These are phyloP conservation scores for Thermomyces lanuginosus DNA, from an alignment of 2,329 filamentous ascomycete genomes.

Conservation along the genomic window DNA sequence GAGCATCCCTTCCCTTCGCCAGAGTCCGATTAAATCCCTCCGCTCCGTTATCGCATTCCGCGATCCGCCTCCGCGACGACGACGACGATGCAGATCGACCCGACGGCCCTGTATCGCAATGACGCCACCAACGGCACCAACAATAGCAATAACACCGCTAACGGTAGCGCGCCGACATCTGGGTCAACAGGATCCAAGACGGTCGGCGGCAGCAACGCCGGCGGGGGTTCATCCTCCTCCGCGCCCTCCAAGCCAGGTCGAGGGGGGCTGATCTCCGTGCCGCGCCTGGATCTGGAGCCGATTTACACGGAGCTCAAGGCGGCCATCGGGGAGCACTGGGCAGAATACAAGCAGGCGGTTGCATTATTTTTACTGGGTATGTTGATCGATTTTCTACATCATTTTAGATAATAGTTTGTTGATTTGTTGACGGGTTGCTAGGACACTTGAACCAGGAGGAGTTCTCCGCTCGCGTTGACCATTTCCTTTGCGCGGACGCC, in stretches of 20 bases:
- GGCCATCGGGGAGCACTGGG: slow-evolving; percentile 43
- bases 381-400: slow-evolving; percentile 5
- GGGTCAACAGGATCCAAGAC: slow-evolving; percentile 17
- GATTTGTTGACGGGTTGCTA: slow-evolving; percentile 11
- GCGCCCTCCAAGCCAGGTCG: slow-evolving; percentile 30
- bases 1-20: too few relatives aligned
- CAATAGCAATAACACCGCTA: too few relatives aligned
- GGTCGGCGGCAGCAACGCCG: too few relatives aligned
- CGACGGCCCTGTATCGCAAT: slow-evolving; percentile 27
- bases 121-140: too few relatives aligned
- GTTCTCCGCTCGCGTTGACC: slow-evolving; percentile 39
- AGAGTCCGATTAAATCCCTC: too few relatives aligned
- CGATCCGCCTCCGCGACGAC: too few relatives aligned
- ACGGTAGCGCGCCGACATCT: slow-evolving; percentile 18
- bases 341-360: slow-evolving; percentile 42
- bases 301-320: slow-evolving; percentile 46
- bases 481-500: slow-evolving; percentile 37
- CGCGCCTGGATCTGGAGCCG: slow-evolving; percentile 46
- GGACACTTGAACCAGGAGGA: slow-evolving; percentile 46
- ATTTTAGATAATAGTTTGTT: neutral
- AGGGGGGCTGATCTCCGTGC: slow-evolving; percentile 36
- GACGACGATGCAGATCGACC: slow-evolving; percentile 32
- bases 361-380: slow-evolving; percentile 42
- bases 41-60: too few relatives aligned
- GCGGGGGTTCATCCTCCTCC: slow-evolving; percentile 13